These are phyloP conservation scores for Pseudoscleropodium purum DNA, from an alignment of 225 moss, liverwort and hornwort genomes.

Conservation along the genomic window DNA sequence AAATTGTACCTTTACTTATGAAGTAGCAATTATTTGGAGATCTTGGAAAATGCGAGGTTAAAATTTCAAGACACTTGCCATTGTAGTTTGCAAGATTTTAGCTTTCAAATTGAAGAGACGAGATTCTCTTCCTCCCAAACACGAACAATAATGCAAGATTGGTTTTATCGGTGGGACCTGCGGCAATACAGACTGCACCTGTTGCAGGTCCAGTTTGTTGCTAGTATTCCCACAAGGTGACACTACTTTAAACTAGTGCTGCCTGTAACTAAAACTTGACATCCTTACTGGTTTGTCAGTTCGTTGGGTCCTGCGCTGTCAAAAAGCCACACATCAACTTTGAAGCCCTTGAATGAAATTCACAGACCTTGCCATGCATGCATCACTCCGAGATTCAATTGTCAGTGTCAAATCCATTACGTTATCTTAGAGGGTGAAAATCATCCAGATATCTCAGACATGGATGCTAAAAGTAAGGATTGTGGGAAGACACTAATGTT, in stretches of 20 bases:
- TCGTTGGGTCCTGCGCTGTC: neutral
- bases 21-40: neutral
- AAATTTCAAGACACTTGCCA: neutral
- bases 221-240: neutral
- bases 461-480: neutral
- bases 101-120: neutral
- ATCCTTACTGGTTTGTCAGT: neutral
- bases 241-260: neutral
- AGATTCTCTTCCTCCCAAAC: neutral
- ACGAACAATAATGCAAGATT: neutral
- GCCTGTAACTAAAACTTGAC: neutral
- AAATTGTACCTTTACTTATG: neutral
- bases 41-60: neutral
- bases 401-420: neutral
- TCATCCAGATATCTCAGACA: neutral
- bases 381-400: neutral
- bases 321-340: neutral
- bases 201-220: neutral
- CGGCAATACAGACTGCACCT: neutral
- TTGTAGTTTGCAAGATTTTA: neutral
- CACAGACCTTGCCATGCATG: neutral
- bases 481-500: neutral
- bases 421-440: neutral
- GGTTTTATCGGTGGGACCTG: too few relatives aligned
- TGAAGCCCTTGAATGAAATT: neutral